These are phyloP conservation scores for Heliamphora pulchella DNA, from an alignment of 179 eudicot species.

Conservation along the genomic window DNA sequence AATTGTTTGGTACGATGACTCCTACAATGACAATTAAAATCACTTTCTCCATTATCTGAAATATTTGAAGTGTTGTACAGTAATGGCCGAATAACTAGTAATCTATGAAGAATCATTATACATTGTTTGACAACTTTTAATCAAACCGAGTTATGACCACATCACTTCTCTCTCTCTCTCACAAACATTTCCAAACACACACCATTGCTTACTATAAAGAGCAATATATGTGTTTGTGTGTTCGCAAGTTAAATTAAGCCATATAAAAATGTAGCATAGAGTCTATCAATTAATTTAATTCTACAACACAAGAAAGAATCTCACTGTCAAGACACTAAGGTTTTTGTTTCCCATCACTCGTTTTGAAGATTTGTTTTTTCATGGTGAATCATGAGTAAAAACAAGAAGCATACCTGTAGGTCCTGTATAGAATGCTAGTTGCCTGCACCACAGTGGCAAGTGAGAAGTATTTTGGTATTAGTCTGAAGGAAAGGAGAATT, in stretches of 20 bases:
- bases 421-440: conserved; percentile 80
- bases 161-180: neutral
- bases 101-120: neutral
- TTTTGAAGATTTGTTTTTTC: neutral
- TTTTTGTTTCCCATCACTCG: too few relatives aligned
- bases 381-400: neutral
- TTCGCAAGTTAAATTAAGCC: neutral
- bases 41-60: neutral
- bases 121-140: too few relatives aligned
- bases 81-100: neutral
- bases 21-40: too few relatives aligned
- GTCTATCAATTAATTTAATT: too few relatives aligned
- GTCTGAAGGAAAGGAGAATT: neutral
- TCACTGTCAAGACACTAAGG: neutral
- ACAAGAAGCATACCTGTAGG: conserved; percentile 57
- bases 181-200: neutral
- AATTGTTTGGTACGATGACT: too few relatives aligned
- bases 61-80: neutral
- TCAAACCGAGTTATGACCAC: neutral
- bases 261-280: neutral
- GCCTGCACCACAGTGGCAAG: conserved; percentile 45
- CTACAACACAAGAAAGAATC: too few relatives aligned
- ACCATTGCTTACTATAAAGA: neutral
- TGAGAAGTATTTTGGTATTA: neutral
- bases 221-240: neutral